These are phyloP conservation scores for Moniliophthora roreri DNA, from an alignment of 1,284 basidiomycete species.

Conservation along the genomic window DNA sequence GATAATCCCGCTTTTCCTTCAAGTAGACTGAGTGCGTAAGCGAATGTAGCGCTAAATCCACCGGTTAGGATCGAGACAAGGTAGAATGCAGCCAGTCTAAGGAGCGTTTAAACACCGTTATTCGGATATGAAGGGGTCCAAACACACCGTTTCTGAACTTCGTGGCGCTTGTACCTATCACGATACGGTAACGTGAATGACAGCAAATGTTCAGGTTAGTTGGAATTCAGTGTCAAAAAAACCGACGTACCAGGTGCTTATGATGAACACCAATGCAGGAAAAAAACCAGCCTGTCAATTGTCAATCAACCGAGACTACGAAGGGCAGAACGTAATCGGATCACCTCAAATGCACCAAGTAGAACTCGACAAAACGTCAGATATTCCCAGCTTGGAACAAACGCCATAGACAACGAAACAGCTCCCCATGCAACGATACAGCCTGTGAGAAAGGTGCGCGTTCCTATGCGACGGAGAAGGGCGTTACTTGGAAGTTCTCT, in stretches of 20 bases:
- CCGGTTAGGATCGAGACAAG: slow-evolving; percentile 37
- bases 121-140: neutral
- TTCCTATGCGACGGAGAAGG: slow-evolving; percentile 38
- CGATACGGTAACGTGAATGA: slow-evolving; percentile 3
- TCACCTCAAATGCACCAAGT: slow-evolving; percentile 45
- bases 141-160: slow-evolving; percentile 43
- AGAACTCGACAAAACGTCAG: slow-evolving; percentile 39
- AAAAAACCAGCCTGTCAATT: slow-evolving; percentile 42
- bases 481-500: slow-evolving; percentile 47
- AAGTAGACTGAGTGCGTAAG: slow-evolving; percentile 39
- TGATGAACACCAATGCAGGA: slow-evolving; percentile 43
- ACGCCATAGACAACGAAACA: slow-evolving; percentile 45
- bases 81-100: slow-evolving; percentile 44
- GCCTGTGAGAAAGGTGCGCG: slow-evolving; percentile 38
- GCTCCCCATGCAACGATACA: slow-evolving; percentile 43
- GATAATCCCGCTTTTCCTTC: slow-evolving; percentile 35
- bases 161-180: slow-evolving; percentile 49
- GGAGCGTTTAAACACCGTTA: neutral
- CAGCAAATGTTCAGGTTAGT: neutral
- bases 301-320: slow-evolving; percentile 30
- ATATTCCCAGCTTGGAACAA: slow-evolving; percentile 39
- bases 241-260: slow-evolving; percentile 42
- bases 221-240: too few species aligned
- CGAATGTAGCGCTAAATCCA: slow-evolving; percentile 45
- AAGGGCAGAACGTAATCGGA: slow-evolving; percentile 23